A percentile compares a stretch with the other conserved stretches of the same genome.
These are phyloP conservation scores for Massarina eburnea DNA, from an alignment of 2,329 filamentous ascomycete genomes.

Conservation along the genomic window DNA sequence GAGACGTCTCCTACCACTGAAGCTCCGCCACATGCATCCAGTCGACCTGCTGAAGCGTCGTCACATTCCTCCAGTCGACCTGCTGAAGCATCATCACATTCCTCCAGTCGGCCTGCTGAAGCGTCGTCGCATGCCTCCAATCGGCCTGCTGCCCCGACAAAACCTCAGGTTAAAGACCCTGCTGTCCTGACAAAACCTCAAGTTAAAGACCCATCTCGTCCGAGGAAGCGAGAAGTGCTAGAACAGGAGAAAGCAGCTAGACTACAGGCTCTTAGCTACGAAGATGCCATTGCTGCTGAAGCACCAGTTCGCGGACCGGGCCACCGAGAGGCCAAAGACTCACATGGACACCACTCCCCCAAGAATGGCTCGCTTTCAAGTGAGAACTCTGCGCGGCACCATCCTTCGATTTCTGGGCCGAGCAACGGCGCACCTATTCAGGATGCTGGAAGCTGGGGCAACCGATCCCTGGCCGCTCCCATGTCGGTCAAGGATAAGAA, in stretches of 20 bases:
- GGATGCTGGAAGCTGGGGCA: constrained; percentile 83
- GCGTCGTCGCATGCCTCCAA: too few species aligned
- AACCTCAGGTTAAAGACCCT: too few species aligned
- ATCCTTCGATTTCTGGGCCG: constrained; percentile 72
- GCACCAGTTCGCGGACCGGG: constrained; percentile 55
- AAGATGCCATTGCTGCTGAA: constrained; percentile 59
- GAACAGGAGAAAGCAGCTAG: constrained; percentile 36
- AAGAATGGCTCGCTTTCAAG: constrained; percentile 39
- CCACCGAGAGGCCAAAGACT: constrained; percentile 26
- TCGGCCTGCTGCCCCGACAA: too few species aligned
- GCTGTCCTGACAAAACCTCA: constrained; percentile 45
- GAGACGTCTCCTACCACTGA: constrained; percentile 43
- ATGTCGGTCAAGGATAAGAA: constrained; percentile 80
- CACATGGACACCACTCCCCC: constrained; percentile 27
- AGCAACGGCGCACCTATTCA: constrained; percentile 84
- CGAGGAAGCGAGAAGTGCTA: constrained; percentile 40
- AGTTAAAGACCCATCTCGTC: constrained; percentile 30
- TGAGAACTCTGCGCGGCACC: constrained; percentile 27
- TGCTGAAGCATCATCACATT: too few species aligned
- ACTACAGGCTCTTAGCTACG: constrained; percentile 57
- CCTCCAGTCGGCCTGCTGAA: constrained; percentile 17
- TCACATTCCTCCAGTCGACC: constrained; percentile 15
- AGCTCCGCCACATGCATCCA: constrained; percentile 40
- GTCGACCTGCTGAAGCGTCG: too few species aligned
- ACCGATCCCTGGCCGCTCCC: constrained; percentile 60